Percentiles rank a stretch among this genome's conserved stretches.
These are phyloP conservation scores for Cercis canadensis DNA, from an alignment of 306 rosid species.

Conservation along the genomic window DNA sequence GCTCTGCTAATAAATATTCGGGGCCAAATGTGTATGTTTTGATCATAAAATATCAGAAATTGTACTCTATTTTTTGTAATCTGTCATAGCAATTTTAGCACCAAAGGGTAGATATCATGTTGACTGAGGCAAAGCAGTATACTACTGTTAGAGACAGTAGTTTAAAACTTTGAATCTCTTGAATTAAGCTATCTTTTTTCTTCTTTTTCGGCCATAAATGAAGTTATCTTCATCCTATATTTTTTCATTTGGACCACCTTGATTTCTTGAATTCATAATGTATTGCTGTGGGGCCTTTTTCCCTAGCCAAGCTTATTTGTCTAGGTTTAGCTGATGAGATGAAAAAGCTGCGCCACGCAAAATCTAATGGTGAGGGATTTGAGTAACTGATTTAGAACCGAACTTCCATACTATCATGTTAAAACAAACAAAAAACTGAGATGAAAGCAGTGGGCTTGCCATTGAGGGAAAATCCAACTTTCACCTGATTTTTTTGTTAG, in stretches of 20 bases:
- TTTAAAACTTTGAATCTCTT: not conserved
- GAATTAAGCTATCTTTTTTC: not conserved
- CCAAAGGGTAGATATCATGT: constrained; percentile 15
- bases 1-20: constrained; percentile 21
- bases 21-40: constrained; percentile 33
- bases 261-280: constrained; percentile 1
- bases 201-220: too few relatives aligned
- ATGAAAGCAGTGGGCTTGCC: not conserved
- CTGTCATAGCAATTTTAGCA: not conserved
- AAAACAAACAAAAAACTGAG: too few relatives aligned
- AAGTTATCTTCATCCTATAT: too few relatives aligned
- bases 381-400: too few relatives aligned
- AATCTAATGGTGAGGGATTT: too few relatives aligned
- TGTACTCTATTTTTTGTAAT: not conserved
- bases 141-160: not conserved
- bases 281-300: constrained; percentile 1
- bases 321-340: constrained; percentile 13
- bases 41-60: constrained; percentile 5
- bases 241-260: not conserved
- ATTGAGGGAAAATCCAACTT: constrained; percentile 22
- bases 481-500: constrained; percentile 28
- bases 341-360: too few relatives aligned
- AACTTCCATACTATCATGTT: too few relatives aligned
- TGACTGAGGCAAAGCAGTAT: not conserved
- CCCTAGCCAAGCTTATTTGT: not conserved